A percentile compares a stretch with the other conserved stretches of the same genome.
Conservation (phyloP, 2,329 filamentous ascomycete species). For the Aureobasidium sp. region DNA sequence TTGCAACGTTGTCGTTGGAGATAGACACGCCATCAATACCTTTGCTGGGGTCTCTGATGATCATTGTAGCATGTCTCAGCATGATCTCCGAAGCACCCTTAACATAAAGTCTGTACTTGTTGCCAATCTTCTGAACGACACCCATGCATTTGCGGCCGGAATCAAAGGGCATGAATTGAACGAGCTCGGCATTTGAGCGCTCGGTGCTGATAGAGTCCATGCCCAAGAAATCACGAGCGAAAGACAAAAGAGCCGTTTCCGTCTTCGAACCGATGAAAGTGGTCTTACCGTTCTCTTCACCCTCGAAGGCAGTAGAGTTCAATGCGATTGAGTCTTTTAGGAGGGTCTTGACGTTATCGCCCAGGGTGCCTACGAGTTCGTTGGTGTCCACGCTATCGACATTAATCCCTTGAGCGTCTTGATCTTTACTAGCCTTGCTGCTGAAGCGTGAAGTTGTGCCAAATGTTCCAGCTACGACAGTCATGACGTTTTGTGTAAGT, state of each 20-base stretch:
- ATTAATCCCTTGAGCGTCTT: constrained; percentile 14
- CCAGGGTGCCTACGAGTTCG: constrained; percentile 49
- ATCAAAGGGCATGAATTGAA: constrained; percentile 54
- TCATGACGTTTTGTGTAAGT: constrained; percentile 68
- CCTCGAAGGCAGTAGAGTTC: constrained; percentile 65
- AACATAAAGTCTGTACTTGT: constrained; percentile 50
- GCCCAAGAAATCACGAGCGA: constrained; percentile 58
- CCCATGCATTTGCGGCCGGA: constrained; percentile 64
- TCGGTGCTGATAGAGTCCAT: constrained; percentile 56
- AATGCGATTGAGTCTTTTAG: constrained; percentile 58
- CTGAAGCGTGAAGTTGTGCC: constrained; percentile 53
- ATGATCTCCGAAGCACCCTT: constrained; percentile 48
- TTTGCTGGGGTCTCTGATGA: constrained; percentile 54
- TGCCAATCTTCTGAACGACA: constrained; percentile 50
- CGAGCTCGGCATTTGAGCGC: constrained; percentile 54
- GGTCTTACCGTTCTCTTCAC: constrained; percentile 51
- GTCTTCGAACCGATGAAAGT: constrained; percentile 70
- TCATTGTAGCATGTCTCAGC: constrained; percentile 40
- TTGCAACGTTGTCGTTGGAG: constrained; percentile 49
- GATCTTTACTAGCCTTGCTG: constrained; percentile 21
- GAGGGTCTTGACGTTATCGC: constrained; percentile 46
- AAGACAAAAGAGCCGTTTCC: constrained; percentile 65
- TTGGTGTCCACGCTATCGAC: constrained; percentile 43
- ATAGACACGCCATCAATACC: constrained; percentile 48
- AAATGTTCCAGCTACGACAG: constrained; percentile 64